Evolutionary conservation across 441 rosid species (phyloP).

Genomic region (Biscutella laevigata): DNA sequence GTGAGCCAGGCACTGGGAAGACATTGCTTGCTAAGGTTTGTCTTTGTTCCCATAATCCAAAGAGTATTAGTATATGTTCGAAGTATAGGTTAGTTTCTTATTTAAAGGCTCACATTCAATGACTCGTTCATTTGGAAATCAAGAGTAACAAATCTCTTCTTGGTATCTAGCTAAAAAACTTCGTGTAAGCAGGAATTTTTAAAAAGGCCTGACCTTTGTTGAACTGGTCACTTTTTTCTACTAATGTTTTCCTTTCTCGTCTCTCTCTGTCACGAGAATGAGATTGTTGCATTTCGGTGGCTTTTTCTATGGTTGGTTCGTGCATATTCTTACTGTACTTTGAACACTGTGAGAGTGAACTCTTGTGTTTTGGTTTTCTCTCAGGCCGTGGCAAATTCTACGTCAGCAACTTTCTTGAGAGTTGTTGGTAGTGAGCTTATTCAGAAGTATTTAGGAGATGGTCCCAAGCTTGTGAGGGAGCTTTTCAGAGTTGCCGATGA

Average conservation of each 20-base stretch:
- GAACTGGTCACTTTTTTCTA: neutral
- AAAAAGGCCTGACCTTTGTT: neutral
- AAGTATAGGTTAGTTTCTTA: neutral
- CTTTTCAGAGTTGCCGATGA: slow-evolving; percentile 96
- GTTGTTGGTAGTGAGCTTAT: slow-evolving; percentile 94
- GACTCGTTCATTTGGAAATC: neutral
- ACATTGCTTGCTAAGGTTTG: slow-evolving; percentile 89
- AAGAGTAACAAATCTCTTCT: neutral
- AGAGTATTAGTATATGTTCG: neutral
- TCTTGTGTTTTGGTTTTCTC: slow-evolving; percentile 3
- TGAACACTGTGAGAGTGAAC: neutral
- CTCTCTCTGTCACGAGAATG: neutral
- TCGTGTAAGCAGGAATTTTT: neutral
- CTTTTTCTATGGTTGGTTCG: neutral
- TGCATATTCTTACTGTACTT: neutral
- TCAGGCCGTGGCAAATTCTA: slow-evolving; percentile 93
- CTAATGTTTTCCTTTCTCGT: neutral
- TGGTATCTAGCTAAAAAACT: neutral
- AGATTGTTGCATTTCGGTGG: neutral
- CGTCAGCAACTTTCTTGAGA: slow-evolving; percentile 89
- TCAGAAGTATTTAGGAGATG: slow-evolving; percentile 92
- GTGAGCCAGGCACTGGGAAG: slow-evolving; percentile 96
- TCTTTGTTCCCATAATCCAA: slow-evolving; percentile 1
- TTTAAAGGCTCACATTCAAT: neutral
- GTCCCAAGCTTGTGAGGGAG: slow-evolving; percentile 90